A percentile compares a stretch with the other conserved stretches of the same genome.
These are phyloP conservation scores for Blyttiomyces sp. DNA, from an alignment of 371 early-diverging fungal genomes.

Conservation along the genomic window DNA sequence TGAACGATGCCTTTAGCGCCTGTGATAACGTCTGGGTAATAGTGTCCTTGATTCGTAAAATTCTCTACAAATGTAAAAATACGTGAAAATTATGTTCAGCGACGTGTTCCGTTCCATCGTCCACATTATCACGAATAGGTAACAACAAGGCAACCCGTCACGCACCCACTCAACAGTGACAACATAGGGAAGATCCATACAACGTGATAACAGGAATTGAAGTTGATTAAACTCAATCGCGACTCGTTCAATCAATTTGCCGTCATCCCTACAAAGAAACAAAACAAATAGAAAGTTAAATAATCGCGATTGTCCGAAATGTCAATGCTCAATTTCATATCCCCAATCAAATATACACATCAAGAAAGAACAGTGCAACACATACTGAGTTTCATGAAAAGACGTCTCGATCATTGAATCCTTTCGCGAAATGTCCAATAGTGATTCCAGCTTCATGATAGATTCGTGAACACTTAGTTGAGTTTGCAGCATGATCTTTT, in stretches of 20 bases:
- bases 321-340: no score
- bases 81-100: no score
- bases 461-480: conserved; percentile 71
- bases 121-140: no score
- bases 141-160: no score
- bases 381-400: no score
- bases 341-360: no score
- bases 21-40: conserved; percentile 33
- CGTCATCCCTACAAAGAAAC: conserved; percentile 22
- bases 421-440: conserved; percentile 65
- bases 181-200: conserved; percentile 67
- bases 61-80: conserved; percentile 51
- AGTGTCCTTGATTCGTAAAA: conserved; percentile 70
- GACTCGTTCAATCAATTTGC: conserved; percentile 79
- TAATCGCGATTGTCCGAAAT: no score
- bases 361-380: no score
- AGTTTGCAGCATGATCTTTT: conserved; percentile 59
- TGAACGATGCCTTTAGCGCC: conserved; percentile 34
- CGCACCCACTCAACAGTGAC: conserved; percentile 72
- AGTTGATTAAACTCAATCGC: conserved; percentile 84
- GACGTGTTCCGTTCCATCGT: neutral
- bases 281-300: conserved; percentile 11
- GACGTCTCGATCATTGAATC: no score
- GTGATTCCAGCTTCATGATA: conserved; percentile 68
- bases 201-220: conserved; percentile 68